Evolutionary conservation across 73 alveolate genomes (phyloP).

Genomic region (Effrenium voratum): DNA sequence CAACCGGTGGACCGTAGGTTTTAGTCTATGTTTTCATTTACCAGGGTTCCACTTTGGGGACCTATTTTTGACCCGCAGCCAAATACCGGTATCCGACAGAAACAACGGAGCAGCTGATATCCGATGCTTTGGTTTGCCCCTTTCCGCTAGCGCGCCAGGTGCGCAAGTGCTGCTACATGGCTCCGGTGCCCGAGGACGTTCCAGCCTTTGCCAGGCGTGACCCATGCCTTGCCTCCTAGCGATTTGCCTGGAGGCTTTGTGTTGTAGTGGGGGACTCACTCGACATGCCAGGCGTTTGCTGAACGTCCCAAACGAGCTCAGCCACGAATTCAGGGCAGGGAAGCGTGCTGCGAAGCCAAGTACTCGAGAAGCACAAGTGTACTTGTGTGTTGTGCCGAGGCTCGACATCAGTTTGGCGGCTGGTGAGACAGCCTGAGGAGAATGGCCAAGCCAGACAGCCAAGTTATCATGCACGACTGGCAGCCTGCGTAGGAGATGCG

Average conservation of each 20-base stretch:
- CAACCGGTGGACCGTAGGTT: no score
- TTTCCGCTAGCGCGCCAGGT: no score
- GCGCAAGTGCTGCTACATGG: slow-evolving; percentile 93
- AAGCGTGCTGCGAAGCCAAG: no score
- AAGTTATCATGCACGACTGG: neutral
- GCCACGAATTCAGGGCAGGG: neutral
- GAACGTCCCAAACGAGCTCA: slow-evolving; percentile 79
- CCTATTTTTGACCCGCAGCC: no score
- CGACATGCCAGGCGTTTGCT: slow-evolving; percentile 59
- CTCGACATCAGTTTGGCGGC: slow-evolving; percentile 83
- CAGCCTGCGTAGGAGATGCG: slow-evolving; percentile 46
- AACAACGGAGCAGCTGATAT: no score
- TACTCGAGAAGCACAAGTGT: no score
- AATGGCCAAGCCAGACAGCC: no score
- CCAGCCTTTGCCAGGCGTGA: slow-evolving; percentile 71
- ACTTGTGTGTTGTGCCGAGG: neutral
- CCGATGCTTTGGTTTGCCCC: no score
- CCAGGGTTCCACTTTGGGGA: no score
- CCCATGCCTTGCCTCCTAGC: neutral
- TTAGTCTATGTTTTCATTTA: no score
- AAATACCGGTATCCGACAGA: no score
- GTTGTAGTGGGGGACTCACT: neutral
- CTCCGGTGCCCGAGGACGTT: slow-evolving; percentile 83
- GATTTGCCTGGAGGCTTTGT: neutral
- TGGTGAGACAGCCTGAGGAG: slow-evolving; percentile 61